Evolutionary conservation across 1,284 basidiomycete species (phyloP), one percentile per base, ranked within the genome.

Genomic region (Boletellus deceptivus): DNA sequence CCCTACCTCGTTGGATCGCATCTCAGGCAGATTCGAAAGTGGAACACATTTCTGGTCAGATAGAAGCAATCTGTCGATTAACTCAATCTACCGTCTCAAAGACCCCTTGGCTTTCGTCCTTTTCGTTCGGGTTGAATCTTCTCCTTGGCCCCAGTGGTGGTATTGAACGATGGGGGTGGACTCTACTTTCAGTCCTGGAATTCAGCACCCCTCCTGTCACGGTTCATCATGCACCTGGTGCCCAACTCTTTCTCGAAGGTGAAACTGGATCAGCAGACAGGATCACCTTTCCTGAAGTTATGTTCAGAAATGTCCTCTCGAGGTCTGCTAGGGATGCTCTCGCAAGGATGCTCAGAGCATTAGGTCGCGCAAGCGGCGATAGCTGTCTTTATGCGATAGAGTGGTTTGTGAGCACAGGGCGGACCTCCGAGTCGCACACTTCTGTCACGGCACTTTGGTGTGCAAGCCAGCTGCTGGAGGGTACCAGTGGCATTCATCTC

Each of bases 121-220:
- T 88, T 34, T 72, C 77, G 10, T 62, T 70, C 18, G 83, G 82
- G 29, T 75, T 93, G 6, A 79, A 78, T 4, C 78, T 79, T 48
- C 78, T 78, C 48, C 76, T 95, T 1, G 92, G 93, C 3, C 87
- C 92, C 0, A 77, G 74, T 0, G 93, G 93, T 5, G 84, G 87
- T 0, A 83, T 96, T 17, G 90, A 95, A 60, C 85, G 85, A 66
- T 96, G 93, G 93, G 90, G 90, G 1, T 92, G 87, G 84, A 79
- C 82, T 38, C 64, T 96, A 2, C 75, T 96, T 25, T 80, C 83
- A 3, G 89, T 86, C 14, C 71, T 95, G 25, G 84, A 91, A 59
- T 81, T 95, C 53, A 74, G 73, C 1, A 74, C 77, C 31, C 86
- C 84, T 4, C 64, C 75, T 0, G 67, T 84, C 57, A 73, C 75